phyloP scores from a whole-genome alignment of 192 early-diverging fungal species.

The Backusella macrospora region DNA sequence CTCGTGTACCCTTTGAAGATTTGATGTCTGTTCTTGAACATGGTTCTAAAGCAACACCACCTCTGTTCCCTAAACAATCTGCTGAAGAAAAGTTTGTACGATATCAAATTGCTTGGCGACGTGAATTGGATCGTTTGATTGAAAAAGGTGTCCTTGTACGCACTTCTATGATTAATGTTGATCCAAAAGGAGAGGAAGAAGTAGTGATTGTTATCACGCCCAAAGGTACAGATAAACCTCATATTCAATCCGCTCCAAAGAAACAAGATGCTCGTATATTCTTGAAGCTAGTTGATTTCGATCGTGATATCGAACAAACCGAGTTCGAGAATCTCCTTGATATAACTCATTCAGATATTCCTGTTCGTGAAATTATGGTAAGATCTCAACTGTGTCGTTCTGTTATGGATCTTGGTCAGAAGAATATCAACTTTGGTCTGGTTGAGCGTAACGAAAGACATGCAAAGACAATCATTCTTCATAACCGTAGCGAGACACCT shows the following conservation, averaged over 20 bases:
- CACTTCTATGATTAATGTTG: constrained; percentile 59
- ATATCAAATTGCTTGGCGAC: constrained; percentile 64
- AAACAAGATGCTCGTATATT: constrained; percentile 86
- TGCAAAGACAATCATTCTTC: constrained; percentile 85
- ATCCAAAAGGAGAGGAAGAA: constrained; percentile 63
- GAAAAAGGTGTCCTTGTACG: constrained; percentile 71
- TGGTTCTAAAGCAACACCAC: constrained; percentile 58
- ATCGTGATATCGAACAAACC: constrained; percentile 76
- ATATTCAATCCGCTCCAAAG: constrained; percentile 71
- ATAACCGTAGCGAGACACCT: constrained; percentile 89
- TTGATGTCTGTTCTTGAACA: constrained; percentile 67
- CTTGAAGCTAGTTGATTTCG: constrained; percentile 85
- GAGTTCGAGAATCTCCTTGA: constrained; percentile 77
- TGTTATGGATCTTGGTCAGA: constrained; percentile 92
- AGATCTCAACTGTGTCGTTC: constrained; percentile 82
- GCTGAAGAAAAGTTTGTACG: constrained; percentile 77
- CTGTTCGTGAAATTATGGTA: constrained; percentile 89
- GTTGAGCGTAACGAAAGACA: constrained; percentile 85
- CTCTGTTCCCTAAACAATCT: constrained; percentile 68
- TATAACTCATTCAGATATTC: constrained; percentile 61
- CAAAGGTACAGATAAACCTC: constrained; percentile 53
- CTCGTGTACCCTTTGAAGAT: constrained; percentile 55
- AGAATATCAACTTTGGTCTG: constrained; percentile 95
- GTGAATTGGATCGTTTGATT: constrained; percentile 75
- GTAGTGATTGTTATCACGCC: constrained; percentile 81